A percentile compares a stretch with the other conserved stretches of the same genome.
phyloP scores from a whole-genome alignment of 2,329 filamentous ascomycete genomes.

The Diplocarpon rosae region DNA sequence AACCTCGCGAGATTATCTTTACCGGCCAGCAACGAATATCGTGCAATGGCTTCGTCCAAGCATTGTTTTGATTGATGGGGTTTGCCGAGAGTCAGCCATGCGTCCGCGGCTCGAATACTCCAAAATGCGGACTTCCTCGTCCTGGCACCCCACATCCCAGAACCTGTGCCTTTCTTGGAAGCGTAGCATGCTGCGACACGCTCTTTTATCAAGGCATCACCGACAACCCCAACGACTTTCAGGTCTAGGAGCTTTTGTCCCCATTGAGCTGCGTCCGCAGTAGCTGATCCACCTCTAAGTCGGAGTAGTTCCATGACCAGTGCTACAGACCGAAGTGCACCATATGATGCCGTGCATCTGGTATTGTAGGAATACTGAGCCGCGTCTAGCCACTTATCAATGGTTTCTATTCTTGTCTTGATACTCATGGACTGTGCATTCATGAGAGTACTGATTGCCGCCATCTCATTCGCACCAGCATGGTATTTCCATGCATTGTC shows the following conservation, averaged over 20 bases:
- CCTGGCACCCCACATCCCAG: constrained; percentile 57
- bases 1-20: constrained; percentile 43
- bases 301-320: constrained; percentile 74
- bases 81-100: constrained; percentile 71
- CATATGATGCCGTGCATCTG: constrained; percentile 67
- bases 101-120: constrained; percentile 72
- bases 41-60: constrained; percentile 54
- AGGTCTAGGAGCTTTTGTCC: constrained; percentile 69
- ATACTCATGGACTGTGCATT: constrained; percentile 60
- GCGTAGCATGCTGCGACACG: constrained; percentile 77
- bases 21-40: constrained; percentile 40
- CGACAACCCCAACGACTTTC: constrained; percentile 61
- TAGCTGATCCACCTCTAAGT: constrained; percentile 64
- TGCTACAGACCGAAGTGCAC: constrained; percentile 66
- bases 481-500: constrained; percentile 97
- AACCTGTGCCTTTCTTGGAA: constrained; percentile 56
- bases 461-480: constrained; percentile 92
- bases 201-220: constrained; percentile 76
- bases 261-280: constrained; percentile 84
- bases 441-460: constrained; percentile 71
- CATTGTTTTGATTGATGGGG: constrained; percentile 68
- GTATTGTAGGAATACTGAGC: constrained; percentile 89
- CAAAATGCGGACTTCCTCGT: constrained; percentile 81
- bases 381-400: constrained; percentile 81
- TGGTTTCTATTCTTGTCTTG: constrained; percentile 67